phyloP scores from a whole-genome alignment of 352 stramenopile genomes.

The Globisporangium solare region DNA sequence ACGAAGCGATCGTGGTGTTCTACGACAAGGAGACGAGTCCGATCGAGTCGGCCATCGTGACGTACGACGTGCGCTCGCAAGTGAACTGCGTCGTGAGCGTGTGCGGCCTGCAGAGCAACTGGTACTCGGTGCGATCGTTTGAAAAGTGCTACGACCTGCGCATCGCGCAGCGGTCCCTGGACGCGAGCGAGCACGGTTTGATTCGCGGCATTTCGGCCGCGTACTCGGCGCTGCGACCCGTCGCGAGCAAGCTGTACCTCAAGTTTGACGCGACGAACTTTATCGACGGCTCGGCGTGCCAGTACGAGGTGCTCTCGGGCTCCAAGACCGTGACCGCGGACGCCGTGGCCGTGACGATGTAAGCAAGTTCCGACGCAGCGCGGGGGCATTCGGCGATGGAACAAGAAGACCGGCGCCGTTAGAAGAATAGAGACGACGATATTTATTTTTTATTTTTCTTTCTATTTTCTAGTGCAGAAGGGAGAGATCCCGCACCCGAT shows the following conservation, averaged over 20 bases:
- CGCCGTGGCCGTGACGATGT: not conserved
- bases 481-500: not conserved
- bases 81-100: slow-evolving; percentile 76
- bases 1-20: slow-evolving; percentile 69
- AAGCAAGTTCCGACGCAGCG: not conserved
- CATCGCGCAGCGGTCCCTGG: slow-evolving; percentile 55
- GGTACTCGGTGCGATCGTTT: slow-evolving; percentile 45
- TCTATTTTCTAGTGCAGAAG: slow-evolving; percentile 1
- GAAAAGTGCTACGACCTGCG: slow-evolving; percentile 73
- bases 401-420: not conserved
- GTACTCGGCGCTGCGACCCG: slow-evolving; percentile 40
- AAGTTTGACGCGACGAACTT: slow-evolving; percentile 80
- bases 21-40: slow-evolving; percentile 37
- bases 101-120: slow-evolving; percentile 54
- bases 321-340: slow-evolving; percentile 43
- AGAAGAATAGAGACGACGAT: slow-evolving; percentile 2
- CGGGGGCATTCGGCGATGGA: not conserved
- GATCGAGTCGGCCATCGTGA: slow-evolving; percentile 54
- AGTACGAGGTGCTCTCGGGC: slow-evolving; percentile 66
- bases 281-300: slow-evolving; percentile 57
- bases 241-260: slow-evolving; percentile 66
- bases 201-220: slow-evolving; percentile 68
- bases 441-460: slow-evolving; percentile 3
- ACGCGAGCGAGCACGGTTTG: slow-evolving; percentile 49
- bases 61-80: slow-evolving; percentile 63